Conservation (phyloP, 2,329 filamentous ascomycete species). For the Cladosporium sp. region DNA sequence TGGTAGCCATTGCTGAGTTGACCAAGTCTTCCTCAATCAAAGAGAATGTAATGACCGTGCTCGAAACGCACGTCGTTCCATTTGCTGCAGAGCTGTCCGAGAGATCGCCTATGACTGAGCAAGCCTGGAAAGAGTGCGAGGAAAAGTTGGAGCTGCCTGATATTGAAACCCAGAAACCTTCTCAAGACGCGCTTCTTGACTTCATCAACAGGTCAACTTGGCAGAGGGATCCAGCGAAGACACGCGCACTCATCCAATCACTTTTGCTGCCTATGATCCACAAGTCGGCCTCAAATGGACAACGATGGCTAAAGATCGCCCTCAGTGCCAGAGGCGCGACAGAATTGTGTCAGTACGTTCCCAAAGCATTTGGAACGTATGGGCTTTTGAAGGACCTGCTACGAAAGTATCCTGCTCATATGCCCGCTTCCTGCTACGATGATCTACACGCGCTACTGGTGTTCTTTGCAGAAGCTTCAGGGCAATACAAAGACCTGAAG, state of each 20-base stretch:
- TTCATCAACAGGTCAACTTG: background rate
- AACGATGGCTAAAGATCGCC: constrained; percentile 18
- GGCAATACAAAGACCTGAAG: background rate
- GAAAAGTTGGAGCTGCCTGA: constrained; percentile 20
- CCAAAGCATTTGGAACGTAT: constrained; percentile 4
- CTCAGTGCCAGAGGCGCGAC: background rate
- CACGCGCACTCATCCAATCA: constrained; percentile 12
- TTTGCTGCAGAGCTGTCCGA: constrained; percentile 35
- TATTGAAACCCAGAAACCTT: background rate
- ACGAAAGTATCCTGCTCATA: constrained; percentile 1
- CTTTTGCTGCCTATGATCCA: constrained; percentile 18
- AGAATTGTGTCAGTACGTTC: background rate
- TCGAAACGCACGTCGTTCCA: constrained; percentile 30
- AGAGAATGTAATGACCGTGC: constrained; percentile 20
- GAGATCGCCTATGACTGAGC: constrained; percentile 25
- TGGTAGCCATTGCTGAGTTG: constrained; percentile 28
- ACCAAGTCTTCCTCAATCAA: constrained; percentile 12
- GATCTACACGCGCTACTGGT: constrained; percentile 19
- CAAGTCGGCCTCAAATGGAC: constrained; percentile 14
- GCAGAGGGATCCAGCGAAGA: background rate
- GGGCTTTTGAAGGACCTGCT: constrained; percentile 13
- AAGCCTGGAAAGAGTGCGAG: constrained; percentile 31
- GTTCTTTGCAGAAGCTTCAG: background rate
- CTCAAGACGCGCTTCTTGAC: background rate
- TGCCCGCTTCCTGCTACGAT: constrained; percentile 22